Base-by-base conservation (phyloP, 192 early-diverging fungal genomes). In the Coemansia sp. region DNA sequence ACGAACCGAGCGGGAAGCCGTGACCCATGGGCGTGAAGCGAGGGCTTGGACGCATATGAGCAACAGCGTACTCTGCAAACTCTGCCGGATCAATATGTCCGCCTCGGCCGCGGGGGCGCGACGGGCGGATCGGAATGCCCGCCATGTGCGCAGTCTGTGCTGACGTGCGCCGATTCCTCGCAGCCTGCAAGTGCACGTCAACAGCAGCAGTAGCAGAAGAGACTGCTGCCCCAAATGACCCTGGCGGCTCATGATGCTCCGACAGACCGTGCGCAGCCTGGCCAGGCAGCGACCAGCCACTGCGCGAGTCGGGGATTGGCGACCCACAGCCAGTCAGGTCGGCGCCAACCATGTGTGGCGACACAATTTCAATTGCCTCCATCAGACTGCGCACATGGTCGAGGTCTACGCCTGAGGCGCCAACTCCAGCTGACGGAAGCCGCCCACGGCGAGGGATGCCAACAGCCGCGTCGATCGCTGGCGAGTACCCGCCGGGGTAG, bases 21-120 rank as follows among this genome's bases (percentile, higher is more conserved):
- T 70, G 74, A 29, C 74, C 74, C 65, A 76, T 76, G 8, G 69
- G 69, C 53, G 74, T 76, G 44, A 76, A 76, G 30, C 74, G 74
- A 27, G 74, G 64, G 61, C 73, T 74, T 30, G 66, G 73, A 3
- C 73, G 73, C 73, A 74, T 74, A 49, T 74, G 73, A 15, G 73
- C 65, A 4, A 74, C 73, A 0, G 73, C 73, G 58, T 74, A 74
- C 73, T 74, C 73, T 52, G 73, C 73, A 67, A 74, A 74, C 62
- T 74, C 73, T 12, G 2, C 60, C 5, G 73, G 73, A 41, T 75
- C 68, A 59, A 75, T 75, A 37, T 75, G 68, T 0, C 44, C 58
- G 58, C 71, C 59, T 47, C 55, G 60, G 35, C 56, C 59, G 47
- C 65, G 49, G 32, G 65, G 50, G 18, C 71, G 65, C 45, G 65